Evolutionary conservation across 208 protist genomes (phyloP).

Genomic region (Wallacemonas collosoma): DNA sequence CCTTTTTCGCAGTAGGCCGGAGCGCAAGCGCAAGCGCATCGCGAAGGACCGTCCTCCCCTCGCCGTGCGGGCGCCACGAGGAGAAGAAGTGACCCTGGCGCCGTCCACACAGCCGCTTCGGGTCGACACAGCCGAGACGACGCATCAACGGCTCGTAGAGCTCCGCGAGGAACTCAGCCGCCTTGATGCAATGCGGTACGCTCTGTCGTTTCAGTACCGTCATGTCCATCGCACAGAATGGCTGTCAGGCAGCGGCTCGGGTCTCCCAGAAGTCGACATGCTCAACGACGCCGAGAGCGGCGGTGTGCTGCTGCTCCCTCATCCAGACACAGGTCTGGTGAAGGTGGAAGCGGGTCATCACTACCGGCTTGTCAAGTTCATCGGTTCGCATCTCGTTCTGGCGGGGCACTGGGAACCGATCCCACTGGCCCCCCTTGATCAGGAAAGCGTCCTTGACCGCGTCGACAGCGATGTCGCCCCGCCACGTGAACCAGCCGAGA

Average conservation of each 20-base stretch:
- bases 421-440: neutral
- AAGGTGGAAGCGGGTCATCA: conserved; percentile 42
- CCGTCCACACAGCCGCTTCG: no score
- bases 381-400: conserved; percentile 60
- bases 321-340: conserved; percentile 46
- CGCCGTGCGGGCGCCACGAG: no score
- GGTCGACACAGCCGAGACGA: neutral
- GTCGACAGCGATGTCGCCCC: neutral
- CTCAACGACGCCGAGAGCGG: neutral
- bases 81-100: neutral
- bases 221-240: neutral
- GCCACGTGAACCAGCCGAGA: no score
- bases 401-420: conserved; percentile 13
- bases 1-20: neutral
- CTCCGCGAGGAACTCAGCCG: neutral
- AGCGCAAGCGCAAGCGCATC: neutral
- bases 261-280: neutral
- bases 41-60: neutral
- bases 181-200: neutral
- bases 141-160: neutral
- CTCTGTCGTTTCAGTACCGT: neutral
- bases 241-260: neutral
- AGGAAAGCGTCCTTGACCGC: neutral
- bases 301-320: conserved; percentile 54
- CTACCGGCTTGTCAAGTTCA: conserved; percentile 66